A percentile compares a stretch with the other conserved stretches of the same genome.
These are phyloP conservation scores for Metarhizium anisopliae DNA, from an alignment of 2,329 filamentous ascomycete genomes.

Conservation along the genomic window DNA sequence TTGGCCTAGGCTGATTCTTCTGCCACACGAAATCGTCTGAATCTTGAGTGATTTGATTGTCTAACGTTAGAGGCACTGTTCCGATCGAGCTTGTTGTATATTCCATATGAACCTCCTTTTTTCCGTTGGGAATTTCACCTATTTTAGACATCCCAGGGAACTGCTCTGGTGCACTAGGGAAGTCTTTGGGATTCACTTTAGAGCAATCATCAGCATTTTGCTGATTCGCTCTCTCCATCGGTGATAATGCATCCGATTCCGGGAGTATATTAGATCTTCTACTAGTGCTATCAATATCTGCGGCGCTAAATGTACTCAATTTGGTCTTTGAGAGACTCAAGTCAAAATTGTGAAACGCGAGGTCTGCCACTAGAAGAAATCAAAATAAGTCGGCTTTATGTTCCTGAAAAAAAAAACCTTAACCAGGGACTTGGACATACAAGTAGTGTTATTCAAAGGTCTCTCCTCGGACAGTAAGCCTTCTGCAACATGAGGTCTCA, in stretches of 20 bases:
- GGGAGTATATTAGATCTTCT: not conserved
- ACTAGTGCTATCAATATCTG: not conserved
- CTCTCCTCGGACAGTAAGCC: not conserved
- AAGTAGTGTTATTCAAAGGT: not conserved
- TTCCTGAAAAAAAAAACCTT: not conserved
- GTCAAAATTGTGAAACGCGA: slow-evolving; percentile 4
- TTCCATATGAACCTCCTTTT: not conserved
- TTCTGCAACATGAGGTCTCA: slow-evolving; percentile 1
- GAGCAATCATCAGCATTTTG: not conserved
- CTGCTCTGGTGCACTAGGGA: not conserved
- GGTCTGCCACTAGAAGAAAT: slow-evolving; percentile 1
- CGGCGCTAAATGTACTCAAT: not conserved
- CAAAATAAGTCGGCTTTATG: not conserved
- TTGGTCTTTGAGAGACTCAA: not conserved
- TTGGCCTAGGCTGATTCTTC: not conserved
- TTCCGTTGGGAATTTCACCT: not conserved
- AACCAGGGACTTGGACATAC: not conserved
- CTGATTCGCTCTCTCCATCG: not conserved
- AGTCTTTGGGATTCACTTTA: not conserved
- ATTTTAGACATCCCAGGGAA: not conserved
- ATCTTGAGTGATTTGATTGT: not conserved
- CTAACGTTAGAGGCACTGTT: not conserved
- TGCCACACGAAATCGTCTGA: not conserved
- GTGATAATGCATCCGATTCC: not conserved
- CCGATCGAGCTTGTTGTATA: not conserved